These are phyloP conservation scores for Cercospora citrullina DNA, from an alignment of 2,329 filamentous ascomycete genomes.

Conservation along the genomic window DNA sequence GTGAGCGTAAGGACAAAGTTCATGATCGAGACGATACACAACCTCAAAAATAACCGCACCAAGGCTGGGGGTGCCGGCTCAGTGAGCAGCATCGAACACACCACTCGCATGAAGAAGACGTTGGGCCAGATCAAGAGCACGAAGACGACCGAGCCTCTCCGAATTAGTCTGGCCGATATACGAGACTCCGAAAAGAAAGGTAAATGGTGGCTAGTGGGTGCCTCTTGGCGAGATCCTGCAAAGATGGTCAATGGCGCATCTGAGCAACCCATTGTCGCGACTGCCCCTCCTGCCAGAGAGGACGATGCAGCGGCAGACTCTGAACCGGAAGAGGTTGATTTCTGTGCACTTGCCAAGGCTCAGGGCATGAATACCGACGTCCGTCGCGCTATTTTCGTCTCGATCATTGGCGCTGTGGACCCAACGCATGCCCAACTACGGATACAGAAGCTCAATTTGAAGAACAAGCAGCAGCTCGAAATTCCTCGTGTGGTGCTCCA, in stretches of 20 bases:
- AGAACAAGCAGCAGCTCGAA: conserved; percentile 81
- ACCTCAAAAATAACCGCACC: conserved; percentile 89
- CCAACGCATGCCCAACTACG: conserved; percentile 80
- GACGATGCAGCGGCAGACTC: conserved; percentile 28
- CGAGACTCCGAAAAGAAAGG: conserved; percentile 80
- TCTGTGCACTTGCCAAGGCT: conserved; percentile 70
- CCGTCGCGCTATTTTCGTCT: conserved; percentile 87
- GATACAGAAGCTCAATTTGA: conserved; percentile 78
- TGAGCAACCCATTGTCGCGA: conserved; percentile 16
- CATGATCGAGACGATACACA: conserved; percentile 95
- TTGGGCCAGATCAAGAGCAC: conserved; percentile 71
- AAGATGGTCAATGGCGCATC: conserved; percentile 28
- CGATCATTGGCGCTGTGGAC: conserved; percentile 82
- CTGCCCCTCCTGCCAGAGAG: conserved; percentile 16
- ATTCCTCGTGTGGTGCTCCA: conserved; percentile 85
- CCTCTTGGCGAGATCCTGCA: conserved; percentile 68
- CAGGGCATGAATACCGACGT: conserved; percentile 86
- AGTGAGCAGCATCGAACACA: conserved; percentile 74
- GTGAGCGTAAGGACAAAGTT: conserved; percentile 89
- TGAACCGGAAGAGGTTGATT: conserved; percentile 56
- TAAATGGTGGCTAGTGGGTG: conserved; percentile 98
- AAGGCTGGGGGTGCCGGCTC: conserved; percentile 73
- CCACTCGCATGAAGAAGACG: conserved; percentile 83
- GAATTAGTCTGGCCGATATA: conserved; percentile 79
- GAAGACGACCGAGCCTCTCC: conserved; percentile 77